phyloP scores from a whole-genome alignment of 495 filamentous ascomycete genomes.

The Xylaria grammica region DNA sequence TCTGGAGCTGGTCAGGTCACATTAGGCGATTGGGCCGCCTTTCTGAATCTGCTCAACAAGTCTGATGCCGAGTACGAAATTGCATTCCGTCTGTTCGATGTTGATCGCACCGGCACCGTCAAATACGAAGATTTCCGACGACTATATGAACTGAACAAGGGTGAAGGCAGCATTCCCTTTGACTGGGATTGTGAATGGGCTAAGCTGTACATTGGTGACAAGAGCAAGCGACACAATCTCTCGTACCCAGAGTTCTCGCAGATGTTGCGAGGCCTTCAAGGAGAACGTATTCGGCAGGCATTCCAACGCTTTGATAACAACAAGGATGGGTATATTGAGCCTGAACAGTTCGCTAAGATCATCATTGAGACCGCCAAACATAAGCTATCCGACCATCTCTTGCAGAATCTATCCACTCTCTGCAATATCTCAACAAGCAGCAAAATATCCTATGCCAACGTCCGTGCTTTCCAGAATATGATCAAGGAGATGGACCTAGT shows the following conservation, averaged over 20 bases:
- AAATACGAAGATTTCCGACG: constrained; percentile 85
- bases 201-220: constrained; percentile 87
- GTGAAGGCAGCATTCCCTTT: constrained; percentile 81
- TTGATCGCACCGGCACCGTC: constrained; percentile 78
- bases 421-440: constrained; percentile 92
- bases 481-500: constrained; percentile 97
- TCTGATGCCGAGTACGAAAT: constrained; percentile 99
- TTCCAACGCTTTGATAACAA: constrained; percentile 92
- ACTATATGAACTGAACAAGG: constrained; percentile 84
- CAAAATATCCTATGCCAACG: constrained; percentile 97
- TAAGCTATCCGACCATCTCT: constrained; percentile 94
- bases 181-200: constrained; percentile 98
- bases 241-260: constrained; percentile 98
- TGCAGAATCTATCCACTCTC: constrained; percentile 90
- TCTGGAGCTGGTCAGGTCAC: constrained; percentile 70
- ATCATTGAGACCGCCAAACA: constrained; percentile 91
- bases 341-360: constrained; percentile 94
- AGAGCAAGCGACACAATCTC: constrained; percentile 81
- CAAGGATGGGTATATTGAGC: constrained; percentile 95
- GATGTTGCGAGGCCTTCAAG: constrained; percentile 95
- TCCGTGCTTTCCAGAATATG: constrained; percentile 95
- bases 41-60: constrained; percentile 90
- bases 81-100: constrained; percentile 93
- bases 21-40: constrained; percentile 86
- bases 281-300: constrained; percentile 92